Percentiles rank a stretch among this genome's conserved stretches.
These are phyloP conservation scores for Croton laevigatus DNA, from an alignment of 441 rosid genomes.

Conservation along the genomic window DNA sequence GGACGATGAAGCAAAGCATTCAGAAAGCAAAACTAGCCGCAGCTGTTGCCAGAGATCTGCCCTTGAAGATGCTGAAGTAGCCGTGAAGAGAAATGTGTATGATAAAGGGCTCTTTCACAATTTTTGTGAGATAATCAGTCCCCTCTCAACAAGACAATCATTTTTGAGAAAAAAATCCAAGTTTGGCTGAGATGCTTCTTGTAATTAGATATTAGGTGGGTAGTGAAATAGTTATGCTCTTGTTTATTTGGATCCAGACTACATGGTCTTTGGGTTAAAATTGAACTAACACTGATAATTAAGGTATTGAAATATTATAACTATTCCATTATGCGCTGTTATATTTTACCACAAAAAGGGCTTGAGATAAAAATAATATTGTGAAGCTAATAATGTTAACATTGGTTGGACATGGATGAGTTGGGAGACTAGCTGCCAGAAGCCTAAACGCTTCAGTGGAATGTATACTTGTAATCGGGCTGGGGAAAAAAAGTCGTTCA, in stretches of 20 bases:
- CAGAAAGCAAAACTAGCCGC: slow-evolving; percentile 47
- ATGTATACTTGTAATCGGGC: too few species aligned
- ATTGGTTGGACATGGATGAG: too few species aligned
- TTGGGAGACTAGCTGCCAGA: too few species aligned
- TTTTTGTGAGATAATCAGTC: slow-evolving; percentile 59
- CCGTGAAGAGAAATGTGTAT: slow-evolving; percentile 47
- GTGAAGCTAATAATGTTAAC: too few species aligned
- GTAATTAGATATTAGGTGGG: neutral
- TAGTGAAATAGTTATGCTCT: neutral
- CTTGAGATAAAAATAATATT: too few species aligned
- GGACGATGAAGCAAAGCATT: slow-evolving; percentile 38
- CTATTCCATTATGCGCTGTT: too few species aligned
- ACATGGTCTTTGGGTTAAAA: neutral
- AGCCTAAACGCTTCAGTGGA: too few species aligned
- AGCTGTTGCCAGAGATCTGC: slow-evolving; percentile 56
- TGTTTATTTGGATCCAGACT: neutral
- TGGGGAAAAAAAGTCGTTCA: too few species aligned
- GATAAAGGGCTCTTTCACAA: slow-evolving; percentile 63
- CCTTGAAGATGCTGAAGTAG: slow-evolving; percentile 40
- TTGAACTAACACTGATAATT: neutral
- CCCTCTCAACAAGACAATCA: slow-evolving; percentile 51
- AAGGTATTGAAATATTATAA: too few species aligned
- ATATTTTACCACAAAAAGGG: too few species aligned
- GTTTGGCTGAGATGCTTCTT: slow-evolving; percentile 14
- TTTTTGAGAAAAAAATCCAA: slow-evolving; percentile 44